Evolutionary conservation across 495 filamentous ascomycete genomes (phyloP), one percentile per base, ranked within the genome.

Genomic region (Chaetomium tenue): DNA sequence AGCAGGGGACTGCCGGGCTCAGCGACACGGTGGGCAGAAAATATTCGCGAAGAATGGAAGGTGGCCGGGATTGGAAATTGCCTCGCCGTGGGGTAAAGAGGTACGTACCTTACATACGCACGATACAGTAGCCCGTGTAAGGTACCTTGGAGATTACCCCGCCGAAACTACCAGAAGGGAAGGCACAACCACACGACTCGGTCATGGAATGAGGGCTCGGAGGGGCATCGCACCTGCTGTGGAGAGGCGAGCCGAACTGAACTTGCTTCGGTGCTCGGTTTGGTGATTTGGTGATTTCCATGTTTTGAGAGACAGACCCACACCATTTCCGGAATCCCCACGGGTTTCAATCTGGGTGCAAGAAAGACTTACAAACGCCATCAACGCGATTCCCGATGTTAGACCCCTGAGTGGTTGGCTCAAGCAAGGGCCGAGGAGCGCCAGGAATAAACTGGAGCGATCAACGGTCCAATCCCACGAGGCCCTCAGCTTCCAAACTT

Each of bases 401-500:
- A 48, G 59, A 25, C 47, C 60, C n/a, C 61, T 59, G 60, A 60
- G 61, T 55, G 61, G 63, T 30, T 40, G 61, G 61, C 57, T 47
- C 63, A 16, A 51, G 58, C 50, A 11, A 37, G 50, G 20, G 23
- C 65, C 40, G 40, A 60, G n/a, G 52, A 66, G 63, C 64, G 65
- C 61, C 54, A 61, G 56, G 63, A 60, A 69, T n/a, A 12, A 54
- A 54, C 66, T 71, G 60, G 66, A 68, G 68, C 59, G 20, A 42
- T 20, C 33, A 42, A 60, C 25, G 42, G 47, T 51, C 61, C 28
- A 66, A 62, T 57, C 47, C 58, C n/a, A 12, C 18, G 47, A 26
- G 28, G n/a, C 51, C 18, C 18, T 11, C 13, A 18, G 23, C 57
- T 51, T 40, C 58, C 28, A 44, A 26, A 44, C 55, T 20, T 26